phyloP scores from a whole-genome alignment of 1,284 basidiomycete species.

The Microbotryomycetes sp. region DNA sequence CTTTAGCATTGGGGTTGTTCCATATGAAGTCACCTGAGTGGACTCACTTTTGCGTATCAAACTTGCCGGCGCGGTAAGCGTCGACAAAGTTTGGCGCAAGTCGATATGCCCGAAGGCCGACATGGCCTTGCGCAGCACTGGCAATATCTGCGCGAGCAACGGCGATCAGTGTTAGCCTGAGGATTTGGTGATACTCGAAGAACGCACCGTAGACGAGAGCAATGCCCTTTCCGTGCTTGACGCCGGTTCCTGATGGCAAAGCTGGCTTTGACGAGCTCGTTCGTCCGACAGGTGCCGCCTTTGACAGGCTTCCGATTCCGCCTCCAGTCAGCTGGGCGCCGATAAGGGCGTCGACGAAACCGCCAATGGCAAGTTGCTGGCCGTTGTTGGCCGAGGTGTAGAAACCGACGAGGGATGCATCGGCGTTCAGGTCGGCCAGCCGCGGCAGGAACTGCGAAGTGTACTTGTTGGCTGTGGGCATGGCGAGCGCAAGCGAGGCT shows the following conservation, averaged over 20 bases:
- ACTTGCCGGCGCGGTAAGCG: slow-evolving; percentile 77
- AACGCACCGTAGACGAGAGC: slow-evolving; percentile 76
- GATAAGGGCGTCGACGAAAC: slow-evolving; percentile 83
- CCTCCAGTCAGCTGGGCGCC: slow-evolving; percentile 71
- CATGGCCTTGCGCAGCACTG: slow-evolving; percentile 72
- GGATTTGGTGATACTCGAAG: neutral
- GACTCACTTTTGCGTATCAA: slow-evolving; percentile 71
- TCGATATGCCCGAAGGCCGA: slow-evolving; percentile 84
- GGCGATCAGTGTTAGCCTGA: neutral
- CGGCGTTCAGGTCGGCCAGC: slow-evolving; percentile 83
- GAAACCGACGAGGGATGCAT: slow-evolving; percentile 92
- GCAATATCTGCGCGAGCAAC: slow-evolving; percentile 16
- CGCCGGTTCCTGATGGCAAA: slow-evolving; percentile 14
- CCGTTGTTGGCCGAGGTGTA: slow-evolving; percentile 69
- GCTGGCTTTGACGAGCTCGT: slow-evolving; percentile 7
- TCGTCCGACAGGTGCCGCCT: slow-evolving; percentile 41
- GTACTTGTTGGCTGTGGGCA: slow-evolving; percentile 46
- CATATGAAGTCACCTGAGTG: slow-evolving; percentile 12
- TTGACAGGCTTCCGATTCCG: slow-evolving; percentile 57
- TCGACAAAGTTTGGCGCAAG: slow-evolving; percentile 75
- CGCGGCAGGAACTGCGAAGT: slow-evolving; percentile 78
- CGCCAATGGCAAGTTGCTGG: slow-evolving; percentile 56
- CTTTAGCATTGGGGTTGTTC: neutral
- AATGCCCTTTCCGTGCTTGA: slow-evolving; percentile 61
- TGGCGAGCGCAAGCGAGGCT: slow-evolving; percentile 4